phyloP scores from a whole-genome alignment of 495 filamentous ascomycete genomes.

The Penicillium fimorum region DNA sequence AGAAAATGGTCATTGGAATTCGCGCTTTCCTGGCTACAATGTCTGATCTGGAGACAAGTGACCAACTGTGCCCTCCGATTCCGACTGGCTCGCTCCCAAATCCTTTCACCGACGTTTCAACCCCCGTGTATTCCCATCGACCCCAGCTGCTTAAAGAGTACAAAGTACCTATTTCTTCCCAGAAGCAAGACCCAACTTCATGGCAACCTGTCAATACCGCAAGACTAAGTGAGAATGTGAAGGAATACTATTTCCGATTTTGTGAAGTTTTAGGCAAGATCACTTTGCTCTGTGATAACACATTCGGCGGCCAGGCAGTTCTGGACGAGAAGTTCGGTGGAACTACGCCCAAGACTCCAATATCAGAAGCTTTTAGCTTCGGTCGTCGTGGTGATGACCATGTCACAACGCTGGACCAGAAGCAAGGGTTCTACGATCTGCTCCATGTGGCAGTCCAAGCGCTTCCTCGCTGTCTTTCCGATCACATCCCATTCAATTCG shows the following conservation, averaged over 20 bases:
- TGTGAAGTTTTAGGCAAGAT: conserved; percentile 95
- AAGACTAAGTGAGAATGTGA: conserved; percentile 70
- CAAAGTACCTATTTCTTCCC: conserved; percentile 30
- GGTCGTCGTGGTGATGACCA: conserved; percentile 79
- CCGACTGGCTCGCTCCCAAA: conserved; percentile 55
- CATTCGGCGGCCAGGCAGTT: conserved; percentile 93
- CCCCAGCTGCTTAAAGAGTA: conserved; percentile 44
- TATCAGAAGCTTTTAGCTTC: conserved; percentile 92
- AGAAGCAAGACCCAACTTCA: conserved; percentile 29
- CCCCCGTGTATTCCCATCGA: conserved; percentile 36
- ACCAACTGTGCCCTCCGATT: conserved; percentile 77
- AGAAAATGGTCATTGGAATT: conserved; percentile 95
- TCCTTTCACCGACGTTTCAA: conserved; percentile 40
- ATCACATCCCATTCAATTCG: conserved; percentile 88
- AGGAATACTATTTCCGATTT: conserved; percentile 82
- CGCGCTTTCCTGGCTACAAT: conserved; percentile 87
- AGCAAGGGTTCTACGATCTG: conserved; percentile 93
- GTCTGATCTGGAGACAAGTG: conserved; percentile 86
- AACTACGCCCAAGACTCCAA: conserved; percentile 85
- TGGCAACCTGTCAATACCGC: conserved; percentile 73
- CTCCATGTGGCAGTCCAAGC: conserved; percentile 95
- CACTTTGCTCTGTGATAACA: conserved; percentile 90
- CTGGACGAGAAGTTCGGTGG: conserved; percentile 92
- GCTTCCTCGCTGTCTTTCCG: conserved; percentile 84
- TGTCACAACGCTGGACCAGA: conserved; percentile 69